These are phyloP conservation scores for Huntiella savannae DNA, from an alignment of 2,329 filamentous ascomycete species.

Conservation along the genomic window DNA sequence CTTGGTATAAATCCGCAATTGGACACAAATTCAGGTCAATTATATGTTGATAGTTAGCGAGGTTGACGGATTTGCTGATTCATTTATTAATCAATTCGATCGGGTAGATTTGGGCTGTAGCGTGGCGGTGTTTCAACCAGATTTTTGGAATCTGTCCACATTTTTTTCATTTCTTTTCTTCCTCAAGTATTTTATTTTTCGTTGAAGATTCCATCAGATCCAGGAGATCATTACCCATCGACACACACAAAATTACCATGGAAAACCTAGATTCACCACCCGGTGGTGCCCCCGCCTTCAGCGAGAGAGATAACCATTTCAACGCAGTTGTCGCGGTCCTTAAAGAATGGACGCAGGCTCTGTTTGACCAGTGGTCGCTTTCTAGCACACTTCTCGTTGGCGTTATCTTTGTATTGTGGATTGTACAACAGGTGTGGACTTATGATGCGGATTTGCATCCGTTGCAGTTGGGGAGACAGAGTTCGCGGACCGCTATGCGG, in stretches of 20 bases:
- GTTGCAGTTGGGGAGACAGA: slow-evolving; percentile 72
- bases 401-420: slow-evolving; percentile 44
- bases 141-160: too few species aligned
- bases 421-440: slow-evolving; percentile 50
- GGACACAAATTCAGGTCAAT: too few species aligned
- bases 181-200: background rate
- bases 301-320: too few species aligned
- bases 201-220: background rate
- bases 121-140: too few species aligned
- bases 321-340: slow-evolving; percentile 34
- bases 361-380: slow-evolving; percentile 37
- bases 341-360: slow-evolving; percentile 48
- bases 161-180: background rate
- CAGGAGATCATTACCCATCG: background rate
- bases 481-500: slow-evolving; percentile 57
- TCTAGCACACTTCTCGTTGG: slow-evolving; percentile 32
- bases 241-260: background rate
- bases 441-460: slow-evolving; percentile 83
- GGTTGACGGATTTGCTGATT: too few species aligned
- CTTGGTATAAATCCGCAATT: too few species aligned
- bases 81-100: too few species aligned
- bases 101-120: too few species aligned
- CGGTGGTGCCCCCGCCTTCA: background rate
- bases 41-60: too few species aligned
- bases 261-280: background rate